Percentiles rank a stretch among this genome's conserved stretches.
phyloP scores from a whole-genome alignment of 2,329 filamentous ascomycete genomes.

The Aspergillus aculeatus region DNA sequence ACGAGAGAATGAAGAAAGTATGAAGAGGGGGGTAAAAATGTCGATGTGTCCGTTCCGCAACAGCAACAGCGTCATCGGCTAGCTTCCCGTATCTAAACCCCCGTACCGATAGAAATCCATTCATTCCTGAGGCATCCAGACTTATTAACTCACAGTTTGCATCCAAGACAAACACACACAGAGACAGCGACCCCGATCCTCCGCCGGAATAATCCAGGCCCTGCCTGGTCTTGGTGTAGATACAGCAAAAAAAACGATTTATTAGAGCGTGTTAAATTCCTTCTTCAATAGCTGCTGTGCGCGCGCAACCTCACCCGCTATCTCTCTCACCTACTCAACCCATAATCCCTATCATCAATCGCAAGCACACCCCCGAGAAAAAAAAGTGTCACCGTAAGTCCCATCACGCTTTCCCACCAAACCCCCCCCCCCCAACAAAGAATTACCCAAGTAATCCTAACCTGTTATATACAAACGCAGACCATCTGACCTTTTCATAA shows the following conservation, averaged over 20 bases:
- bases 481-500: too few species aligned
- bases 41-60: constrained; percentile 15
- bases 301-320: background rate
- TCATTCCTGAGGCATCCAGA: constrained; percentile 20
- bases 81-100: background rate
- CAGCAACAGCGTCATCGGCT: constrained; percentile 19
- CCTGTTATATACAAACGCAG: too few species aligned
- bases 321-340: background rate
- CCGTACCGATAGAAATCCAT: background rate
- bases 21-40: background rate
- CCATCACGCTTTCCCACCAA: too few species aligned
- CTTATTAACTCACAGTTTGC: constrained; percentile 27
- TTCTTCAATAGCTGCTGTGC: too few species aligned
- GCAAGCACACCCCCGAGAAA: background rate
- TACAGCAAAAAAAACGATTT: background rate
- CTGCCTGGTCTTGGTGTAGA: background rate
- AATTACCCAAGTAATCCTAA: too few species aligned
- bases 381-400: background rate
- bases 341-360: too few species aligned
- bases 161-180: constrained; percentile 26
- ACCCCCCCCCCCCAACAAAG: too few species aligned
- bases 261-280: too few species aligned
- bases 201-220: background rate
- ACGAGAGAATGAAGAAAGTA: background rate
- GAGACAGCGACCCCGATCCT: background rate